These are phyloP conservation scores for Cryptococcus sp. DNA, from an alignment of 1,284 basidiomycete genomes.

Conservation along the genomic window DNA sequence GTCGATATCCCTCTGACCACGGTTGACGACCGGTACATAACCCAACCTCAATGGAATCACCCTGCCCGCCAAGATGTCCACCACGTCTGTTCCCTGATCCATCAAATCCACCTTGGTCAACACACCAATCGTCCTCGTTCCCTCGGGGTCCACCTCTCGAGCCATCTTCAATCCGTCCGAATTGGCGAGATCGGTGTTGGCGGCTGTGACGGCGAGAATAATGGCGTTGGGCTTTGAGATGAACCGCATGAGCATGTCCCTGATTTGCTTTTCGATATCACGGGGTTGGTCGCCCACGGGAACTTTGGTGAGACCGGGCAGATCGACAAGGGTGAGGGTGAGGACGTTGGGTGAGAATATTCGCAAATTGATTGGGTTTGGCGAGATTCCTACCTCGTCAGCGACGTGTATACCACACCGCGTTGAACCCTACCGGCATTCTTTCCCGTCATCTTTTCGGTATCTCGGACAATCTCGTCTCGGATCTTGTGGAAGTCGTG, in stretches of 20 bases:
- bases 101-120: constrained; percentile 97
- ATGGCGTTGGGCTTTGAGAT: constrained; percentile 79
- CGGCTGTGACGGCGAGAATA: constrained; percentile 91
- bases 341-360: constrained; percentile 96
- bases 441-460: constrained; percentile 94
- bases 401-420: background rate
- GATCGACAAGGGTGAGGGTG: constrained; percentile 92
- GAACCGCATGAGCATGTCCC: constrained; percentile 92
- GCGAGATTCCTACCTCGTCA: constrained; percentile 70
- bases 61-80: constrained; percentile 96
- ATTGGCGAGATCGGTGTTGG: constrained; percentile 96
- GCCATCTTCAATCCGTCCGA: constrained; percentile 96
- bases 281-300: constrained; percentile 96
- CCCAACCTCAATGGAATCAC: constrained; percentile 87
- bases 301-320: constrained; percentile 88
- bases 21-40: constrained; percentile 95
- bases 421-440: constrained; percentile 59
- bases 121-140: constrained; percentile 91
- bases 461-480: constrained; percentile 92
- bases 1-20: constrained; percentile 96
- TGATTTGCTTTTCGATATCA: constrained; percentile 97
- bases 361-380: constrained; percentile 91
- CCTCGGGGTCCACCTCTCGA: constrained; percentile 93
- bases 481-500: constrained; percentile 95
- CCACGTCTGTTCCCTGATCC: constrained; percentile 96